Evolutionary conservation across 495 filamentous ascomycete genomes (phyloP), one percentile per base, ranked within the genome.

Genomic region (Neurospora discreta): DNA sequence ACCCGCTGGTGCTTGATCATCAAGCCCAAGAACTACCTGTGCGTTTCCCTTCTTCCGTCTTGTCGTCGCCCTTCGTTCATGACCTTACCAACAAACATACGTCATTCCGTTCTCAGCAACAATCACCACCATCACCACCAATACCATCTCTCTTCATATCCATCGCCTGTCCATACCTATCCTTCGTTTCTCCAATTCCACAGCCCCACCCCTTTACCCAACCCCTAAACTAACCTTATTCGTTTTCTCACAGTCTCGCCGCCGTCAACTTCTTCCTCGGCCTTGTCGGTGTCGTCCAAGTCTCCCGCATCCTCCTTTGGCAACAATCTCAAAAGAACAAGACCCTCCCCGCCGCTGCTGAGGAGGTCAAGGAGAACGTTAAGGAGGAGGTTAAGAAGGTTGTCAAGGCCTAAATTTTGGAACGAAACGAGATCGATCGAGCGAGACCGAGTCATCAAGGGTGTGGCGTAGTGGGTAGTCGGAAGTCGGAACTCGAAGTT

Each of bases 1-100:
- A 99, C 95, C 38, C 89, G 95, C 41, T 99, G 95, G 95, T 99
- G 95, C 85, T 86, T 97, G 81, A 91, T 99, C 79, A 99, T 99
- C 83, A 94, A 90, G 80, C 95, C 95, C 72, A 88, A 88, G 79
- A 99, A 99, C 85, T 84, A 91, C 73, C 89, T 97, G 93, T 95
- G 83, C 42, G 90, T 82, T 36, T 30, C 58, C 69, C 46, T 39
- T 33, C 42, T 39, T 58, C 43, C 44, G 20, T 13, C 30, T 18
- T 18, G 15, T 65, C 70, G 40, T 44, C 46, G 60, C 43, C 36
- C 20, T 36, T 65, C 73, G 23, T 69, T 42, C 73, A 44, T 42
- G 39, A 75, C 52, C 52, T 15, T 16, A 65, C 16, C 7, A 36
- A 65, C 13, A 65, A 65, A 65, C 52, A 13, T 65, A 65, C 52